A percentile compares a stretch with the other conserved stretches of the same genome.
These are phyloP conservation scores for Hirschioporus abietinus DNA, from an alignment of 768 basidiomycete species.

Conservation along the genomic window DNA sequence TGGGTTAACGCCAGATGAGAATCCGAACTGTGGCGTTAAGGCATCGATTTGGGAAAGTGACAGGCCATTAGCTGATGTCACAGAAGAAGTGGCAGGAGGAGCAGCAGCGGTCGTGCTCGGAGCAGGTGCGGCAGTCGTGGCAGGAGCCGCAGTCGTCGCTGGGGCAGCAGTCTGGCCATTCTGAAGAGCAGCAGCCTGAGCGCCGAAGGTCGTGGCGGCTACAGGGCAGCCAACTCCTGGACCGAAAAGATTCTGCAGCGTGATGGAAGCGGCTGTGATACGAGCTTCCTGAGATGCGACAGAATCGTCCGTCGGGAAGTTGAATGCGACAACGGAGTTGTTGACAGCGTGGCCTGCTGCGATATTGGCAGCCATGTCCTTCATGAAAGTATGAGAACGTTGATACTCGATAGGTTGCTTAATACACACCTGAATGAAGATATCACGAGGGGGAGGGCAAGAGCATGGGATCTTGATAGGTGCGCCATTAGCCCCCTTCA, in stretches of 20 bases:
- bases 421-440: conserved; percentile 4
- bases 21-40: conserved; percentile 22
- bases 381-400: background rate
- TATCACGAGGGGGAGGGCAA: conserved; percentile 16
- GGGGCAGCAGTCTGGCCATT: background rate
- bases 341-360: conserved; percentile 22
- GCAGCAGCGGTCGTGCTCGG: background rate
- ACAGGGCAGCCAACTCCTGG: conserved; percentile 22
- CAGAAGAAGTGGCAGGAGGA: background rate
- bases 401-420: background rate
- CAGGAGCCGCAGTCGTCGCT: background rate
- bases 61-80: background rate
- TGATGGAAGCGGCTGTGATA: conserved; percentile 19
- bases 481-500: conserved; percentile 20
- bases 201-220: conserved; percentile 18
- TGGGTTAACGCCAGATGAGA: conserved; percentile 22
- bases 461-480: conserved; percentile 21
- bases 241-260: conserved; percentile 24
- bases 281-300: conserved; percentile 16
- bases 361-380: conserved; percentile 18
- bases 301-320: conserved; percentile 21
- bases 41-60: conserved; percentile 9
- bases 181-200: conserved; percentile 10
- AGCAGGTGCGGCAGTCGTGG: background rate
- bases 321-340: conserved; percentile 20